phyloP scores from a whole-genome alignment of 495 filamentous ascomycete species.

The Aspergillus baeticus region DNA sequence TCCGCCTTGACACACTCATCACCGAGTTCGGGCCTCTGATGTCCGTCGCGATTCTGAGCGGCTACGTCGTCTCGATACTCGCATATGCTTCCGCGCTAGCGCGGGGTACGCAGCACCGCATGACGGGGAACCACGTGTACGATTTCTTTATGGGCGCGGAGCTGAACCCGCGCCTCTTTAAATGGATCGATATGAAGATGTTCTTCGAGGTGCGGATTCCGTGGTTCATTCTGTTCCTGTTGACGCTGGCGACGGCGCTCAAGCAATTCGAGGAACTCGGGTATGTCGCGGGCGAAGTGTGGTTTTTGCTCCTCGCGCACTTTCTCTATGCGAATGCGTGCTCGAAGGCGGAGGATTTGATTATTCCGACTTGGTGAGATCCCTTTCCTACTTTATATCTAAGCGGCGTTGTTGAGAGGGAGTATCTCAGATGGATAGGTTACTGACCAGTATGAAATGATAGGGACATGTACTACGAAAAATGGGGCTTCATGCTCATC shows the following conservation, averaged over 20 bases:
- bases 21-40: slow-evolving; percentile 88
- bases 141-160: slow-evolving; percentile 99
- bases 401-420: too few species aligned
- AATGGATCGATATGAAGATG: slow-evolving; percentile 95
- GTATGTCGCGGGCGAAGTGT: slow-evolving; percentile 81
- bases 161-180: slow-evolving; percentile 87
- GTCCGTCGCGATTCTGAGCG: slow-evolving; percentile 82
- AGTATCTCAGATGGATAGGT: too few species aligned
- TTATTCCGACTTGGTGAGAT: slow-evolving; percentile 76
- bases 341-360: slow-evolving; percentile 91
- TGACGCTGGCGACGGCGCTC: slow-evolving; percentile 71
- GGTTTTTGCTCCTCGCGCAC: slow-evolving; percentile 85
- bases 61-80: slow-evolving; percentile 71
- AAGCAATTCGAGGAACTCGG: slow-evolving; percentile 85
- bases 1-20: slow-evolving; percentile 79
- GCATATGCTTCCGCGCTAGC: slow-evolving; percentile 77
- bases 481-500: slow-evolving; percentile 98
- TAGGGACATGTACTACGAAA: slow-evolving; percentile 97
- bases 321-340: slow-evolving; percentile 93
- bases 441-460: too few species aligned
- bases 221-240: slow-evolving; percentile 87
- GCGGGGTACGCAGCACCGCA: slow-evolving; percentile 79
- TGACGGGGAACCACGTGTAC: slow-evolving; percentile 89
- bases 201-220: slow-evolving; percentile 95
- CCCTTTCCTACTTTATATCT: too few species aligned